Conservation (phyloP, 805 yeast species). For the Saccharomycopsis microspora region DNA sequence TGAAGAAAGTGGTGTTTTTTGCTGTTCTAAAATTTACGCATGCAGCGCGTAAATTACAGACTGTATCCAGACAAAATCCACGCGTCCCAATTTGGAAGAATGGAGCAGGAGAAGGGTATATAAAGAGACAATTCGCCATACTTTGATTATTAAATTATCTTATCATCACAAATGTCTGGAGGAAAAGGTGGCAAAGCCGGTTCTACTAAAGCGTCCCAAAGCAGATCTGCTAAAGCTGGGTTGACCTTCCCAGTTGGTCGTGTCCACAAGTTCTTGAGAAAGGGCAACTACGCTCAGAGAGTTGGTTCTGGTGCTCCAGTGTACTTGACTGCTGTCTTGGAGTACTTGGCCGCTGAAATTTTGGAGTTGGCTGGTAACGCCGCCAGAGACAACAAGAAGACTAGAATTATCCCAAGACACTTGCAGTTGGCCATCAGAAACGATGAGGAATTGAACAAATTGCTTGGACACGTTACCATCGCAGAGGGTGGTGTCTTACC, state of each 20-base stretch:
- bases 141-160: too few relatives aligned
- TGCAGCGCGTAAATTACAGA: too few relatives aligned
- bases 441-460: slow-evolving; percentile 96
- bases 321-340: slow-evolving; percentile 92
- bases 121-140: too few relatives aligned
- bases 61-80: too few relatives aligned
- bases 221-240: slow-evolving; percentile 98
- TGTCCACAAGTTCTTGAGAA: slow-evolving; percentile 93
- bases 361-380: slow-evolving; percentile 98
- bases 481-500: slow-evolving; percentile 99
- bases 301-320: slow-evolving; percentile 99
- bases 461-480: slow-evolving; percentile 85
- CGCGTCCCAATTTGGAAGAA: too few relatives aligned
- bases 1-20: too few relatives aligned
- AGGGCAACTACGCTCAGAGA: slow-evolving; percentile 97
- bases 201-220: slow-evolving; percentile 88
- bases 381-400: slow-evolving; percentile 98
- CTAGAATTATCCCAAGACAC: slow-evolving; percentile 98
- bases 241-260: slow-evolving; percentile 99
- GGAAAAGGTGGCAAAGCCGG: slow-evolving; percentile 86
- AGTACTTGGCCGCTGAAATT: slow-evolving; percentile 95
- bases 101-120: too few relatives aligned
- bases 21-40: too few relatives aligned
- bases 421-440: slow-evolving; percentile 97
- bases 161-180: slow-evolving; percentile 45